Percentiles rank a stretch among this genome's conserved stretches.
phyloP scores from a whole-genome alignment of 257 asterid genomes.

The Leonotis leonurus region DNA sequence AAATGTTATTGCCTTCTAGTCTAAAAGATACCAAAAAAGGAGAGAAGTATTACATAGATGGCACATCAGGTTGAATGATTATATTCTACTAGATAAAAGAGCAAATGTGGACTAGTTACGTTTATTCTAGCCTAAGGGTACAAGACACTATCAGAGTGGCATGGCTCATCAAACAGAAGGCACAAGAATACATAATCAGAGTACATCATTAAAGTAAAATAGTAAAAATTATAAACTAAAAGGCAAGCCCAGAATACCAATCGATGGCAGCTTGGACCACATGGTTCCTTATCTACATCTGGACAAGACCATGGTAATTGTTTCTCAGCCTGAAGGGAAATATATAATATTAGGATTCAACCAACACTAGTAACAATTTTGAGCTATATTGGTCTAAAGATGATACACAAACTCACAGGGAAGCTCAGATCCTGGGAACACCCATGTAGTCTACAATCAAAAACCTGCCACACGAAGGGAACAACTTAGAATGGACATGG shows the following conservation, averaged over 20 bases:
- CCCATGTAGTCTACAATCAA: slow-evolving; percentile 90
- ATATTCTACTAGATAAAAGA: slow-evolving; percentile 2
- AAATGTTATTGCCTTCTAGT: not conserved
- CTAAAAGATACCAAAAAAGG: slow-evolving; percentile 2
- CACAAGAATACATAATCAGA: not conserved
- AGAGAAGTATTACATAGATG: not conserved
- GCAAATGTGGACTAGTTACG: not conserved
- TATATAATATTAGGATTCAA: slow-evolving; percentile 7
- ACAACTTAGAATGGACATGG: slow-evolving; percentile 4
- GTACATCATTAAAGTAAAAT: slow-evolving; percentile 3
- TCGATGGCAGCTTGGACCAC: slow-evolving; percentile 70
- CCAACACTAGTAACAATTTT: slow-evolving; percentile 10
- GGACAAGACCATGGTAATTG: slow-evolving; percentile 42
- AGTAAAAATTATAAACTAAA: slow-evolving; percentile 7
- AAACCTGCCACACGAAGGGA: slow-evolving; percentile 53
- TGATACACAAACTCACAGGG: slow-evolving; percentile 61
- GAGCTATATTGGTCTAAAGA: slow-evolving; percentile 8
- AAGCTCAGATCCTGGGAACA: slow-evolving; percentile 85
- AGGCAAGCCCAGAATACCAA: slow-evolving; percentile 35
- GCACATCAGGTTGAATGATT: not conserved
- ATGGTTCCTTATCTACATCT: slow-evolving; percentile 58
- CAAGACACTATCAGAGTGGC: not conserved
- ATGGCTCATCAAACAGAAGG: not conserved
- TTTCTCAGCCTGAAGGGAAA: slow-evolving; percentile 39
- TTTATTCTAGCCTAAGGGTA: not conserved